Base-by-base conservation (phyloP, 2,329 filamentous ascomycete genomes). In the Drechslerella dactyloides region DNA sequence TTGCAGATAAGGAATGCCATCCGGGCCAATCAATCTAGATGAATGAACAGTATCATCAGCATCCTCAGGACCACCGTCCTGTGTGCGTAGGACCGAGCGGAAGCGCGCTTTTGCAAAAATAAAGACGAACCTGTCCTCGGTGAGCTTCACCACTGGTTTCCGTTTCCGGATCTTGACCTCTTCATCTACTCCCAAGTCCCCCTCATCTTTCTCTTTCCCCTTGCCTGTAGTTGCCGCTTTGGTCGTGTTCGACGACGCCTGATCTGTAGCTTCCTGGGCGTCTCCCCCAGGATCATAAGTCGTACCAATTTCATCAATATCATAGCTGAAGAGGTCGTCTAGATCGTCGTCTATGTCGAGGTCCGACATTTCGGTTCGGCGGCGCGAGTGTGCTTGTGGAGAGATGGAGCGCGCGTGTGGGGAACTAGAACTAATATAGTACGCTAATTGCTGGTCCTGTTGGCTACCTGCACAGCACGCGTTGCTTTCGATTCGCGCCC, bases 101-200 rank as follows among this genome's bases (percentile, higher is more conserved):
- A 33, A 4, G 27, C 4, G 4, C 27, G 8, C 8, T 4, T 46
- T 57, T 21, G 3, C 6, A 44, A 19, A 30, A 17, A 21, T 13
- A 19, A 17, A 5, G 35, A 63, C 76, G 58, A 78, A 91, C 89
- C 87, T 86, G 8, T 85, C 82, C 76, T 96, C 91, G 77, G 99
- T 93, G 24, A 99, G 84, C 79, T 97, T 99, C 2, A 93, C 89
- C 63, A 87, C 84, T 0, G 92, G 91, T 37, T 87, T 85, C 76
- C 89, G 89, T 80, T 91, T 96, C 44, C 85, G 86, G 2, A 97
- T 84, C 62, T 90, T 88, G 59, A 99, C 85, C 76, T 96, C 91
- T 77, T 96, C 87, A 74, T 97, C 93, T 64, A 97, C 87, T 51
- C 93, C 92, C 1, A 96, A 81, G 0, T 83, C 83, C 7, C 82